These are phyloP conservation scores for Taxillus chinensis DNA, from an alignment of 164 flowering plant species.

Conservation along the genomic window DNA sequence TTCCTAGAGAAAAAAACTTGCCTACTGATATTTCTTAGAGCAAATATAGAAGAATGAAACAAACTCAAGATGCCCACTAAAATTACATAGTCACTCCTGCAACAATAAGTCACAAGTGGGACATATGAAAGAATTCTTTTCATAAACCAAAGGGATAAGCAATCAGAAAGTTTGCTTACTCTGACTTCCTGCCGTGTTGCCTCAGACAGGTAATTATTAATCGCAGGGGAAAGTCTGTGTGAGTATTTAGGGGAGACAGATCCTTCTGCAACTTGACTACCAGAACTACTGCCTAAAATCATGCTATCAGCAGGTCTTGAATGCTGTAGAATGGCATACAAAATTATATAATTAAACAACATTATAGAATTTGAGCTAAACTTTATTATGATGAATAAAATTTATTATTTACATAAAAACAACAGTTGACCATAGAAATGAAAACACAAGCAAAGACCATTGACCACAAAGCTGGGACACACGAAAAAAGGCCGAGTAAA, in stretches of 20 bases:
- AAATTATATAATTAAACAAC: not conserved
- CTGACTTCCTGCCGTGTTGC: slow-evolving; percentile 96
- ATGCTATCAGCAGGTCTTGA: slow-evolving; percentile 72
- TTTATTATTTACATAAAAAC: too few species aligned
- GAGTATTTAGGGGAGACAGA: slow-evolving; percentile 79
- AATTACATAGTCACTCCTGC: too few species aligned
- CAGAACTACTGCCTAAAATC: slow-evolving; percentile 80
- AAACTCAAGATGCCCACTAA: too few species aligned
- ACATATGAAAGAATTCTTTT: not conserved
- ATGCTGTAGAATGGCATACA: slow-evolving; percentile 47
- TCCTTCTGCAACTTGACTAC: slow-evolving; percentile 70
- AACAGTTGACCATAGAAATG: too few species aligned
- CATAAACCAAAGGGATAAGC: not conserved
- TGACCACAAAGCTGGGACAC: too few species aligned
- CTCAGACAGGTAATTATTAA: slow-evolving; percentile 83
- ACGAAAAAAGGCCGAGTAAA: too few species aligned
- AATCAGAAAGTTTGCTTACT: slow-evolving; percentile 28
- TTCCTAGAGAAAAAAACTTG: not conserved
- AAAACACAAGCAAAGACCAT: too few species aligned
- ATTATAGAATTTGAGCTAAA: too few species aligned
- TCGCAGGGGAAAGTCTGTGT: slow-evolving; percentile 95
- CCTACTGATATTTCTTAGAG: not conserved
- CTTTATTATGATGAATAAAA: too few species aligned
- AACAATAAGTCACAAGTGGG: not conserved
- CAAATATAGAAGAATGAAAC: too few species aligned